A percentile compares a stretch with the other conserved stretches of the same genome.
These are phyloP conservation scores for Antitrichia curtipendula DNA, from an alignment of 225 moss, liverwort and hornwort species.

Conservation along the genomic window DNA sequence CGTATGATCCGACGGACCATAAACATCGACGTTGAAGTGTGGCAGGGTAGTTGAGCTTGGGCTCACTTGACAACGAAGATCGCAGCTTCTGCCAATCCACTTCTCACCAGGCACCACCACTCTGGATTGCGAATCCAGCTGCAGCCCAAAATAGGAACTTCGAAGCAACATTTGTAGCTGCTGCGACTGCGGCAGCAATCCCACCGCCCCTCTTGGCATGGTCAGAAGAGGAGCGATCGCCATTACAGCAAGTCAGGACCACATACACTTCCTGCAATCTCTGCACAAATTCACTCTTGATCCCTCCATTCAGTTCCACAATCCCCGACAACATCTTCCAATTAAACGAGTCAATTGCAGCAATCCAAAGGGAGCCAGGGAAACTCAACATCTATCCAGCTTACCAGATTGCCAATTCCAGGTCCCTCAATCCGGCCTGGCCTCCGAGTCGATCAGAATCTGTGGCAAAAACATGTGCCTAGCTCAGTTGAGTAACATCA, in stretches of 20 bases:
- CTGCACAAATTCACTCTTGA: background rate
- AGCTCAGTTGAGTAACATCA: background rate
- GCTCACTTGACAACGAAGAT: slow-evolving; percentile 19
- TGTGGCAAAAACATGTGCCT: background rate
- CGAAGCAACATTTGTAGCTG: background rate
- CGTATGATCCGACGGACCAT: slow-evolving; percentile 11
- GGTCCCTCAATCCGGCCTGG: no score
- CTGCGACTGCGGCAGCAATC: background rate
- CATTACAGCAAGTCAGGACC: background rate
- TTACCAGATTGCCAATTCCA: background rate
- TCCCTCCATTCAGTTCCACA: background rate
- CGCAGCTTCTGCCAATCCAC: background rate
- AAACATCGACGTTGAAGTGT: slow-evolving; percentile 28
- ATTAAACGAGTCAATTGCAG: background rate
- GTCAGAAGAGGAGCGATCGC: background rate
- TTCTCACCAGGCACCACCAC: background rate
- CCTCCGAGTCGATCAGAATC: background rate
- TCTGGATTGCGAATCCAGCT: background rate
- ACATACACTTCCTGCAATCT: background rate
- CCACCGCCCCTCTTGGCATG: background rate
- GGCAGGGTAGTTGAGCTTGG: slow-evolving; percentile 18
- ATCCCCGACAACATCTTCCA: background rate
- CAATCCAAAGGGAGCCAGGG: no score
- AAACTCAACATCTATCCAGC: background rate
- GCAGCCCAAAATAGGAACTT: slow-evolving; percentile 12